These are phyloP conservation scores for Pseudognaphalium luteoalbum DNA, from an alignment of 129 eudicot species.

Conservation along the genomic window DNA sequence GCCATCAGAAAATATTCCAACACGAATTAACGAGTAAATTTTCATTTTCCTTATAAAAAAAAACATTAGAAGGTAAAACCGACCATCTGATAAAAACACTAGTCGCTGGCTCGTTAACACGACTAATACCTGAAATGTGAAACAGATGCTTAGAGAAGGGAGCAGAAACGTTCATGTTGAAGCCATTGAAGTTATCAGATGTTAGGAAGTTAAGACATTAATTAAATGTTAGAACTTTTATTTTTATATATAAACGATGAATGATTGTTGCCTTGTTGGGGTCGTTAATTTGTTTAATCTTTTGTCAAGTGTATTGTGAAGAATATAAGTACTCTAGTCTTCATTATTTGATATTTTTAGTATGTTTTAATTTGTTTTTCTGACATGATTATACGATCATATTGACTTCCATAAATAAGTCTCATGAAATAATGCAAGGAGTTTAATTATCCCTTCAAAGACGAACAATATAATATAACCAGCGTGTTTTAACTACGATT, in stretches of 20 bases:
- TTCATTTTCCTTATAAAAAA: no score
- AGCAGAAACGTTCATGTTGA: constrained; percentile 76
- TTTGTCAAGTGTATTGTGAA: no score
- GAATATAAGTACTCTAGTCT: no score
- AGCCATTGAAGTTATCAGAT: constrained; percentile 71
- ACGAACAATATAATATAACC: no score
- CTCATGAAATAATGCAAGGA: no score
- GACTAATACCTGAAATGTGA: not conserved
- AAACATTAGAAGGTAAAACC: no score
- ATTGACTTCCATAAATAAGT: no score
- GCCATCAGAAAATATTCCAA: constrained; percentile 84
- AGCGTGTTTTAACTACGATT: no score
- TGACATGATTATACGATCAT: not conserved
- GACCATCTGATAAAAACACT: no score
- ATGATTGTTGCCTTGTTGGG: not conserved
- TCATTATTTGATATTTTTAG: not conserved
- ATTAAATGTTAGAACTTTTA: constrained; percentile 27
- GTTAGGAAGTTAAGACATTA: constrained; percentile 59
- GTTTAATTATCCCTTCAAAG: no score
- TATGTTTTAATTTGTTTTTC: not conserved
- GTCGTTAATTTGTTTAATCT: not conserved
- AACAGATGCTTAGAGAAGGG: constrained; percentile 82
- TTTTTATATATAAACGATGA: not conserved
- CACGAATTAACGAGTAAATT: constrained; percentile 62
- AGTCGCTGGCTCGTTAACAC: no score